Evolutionary conservation across 805 yeast genomes (phyloP).

Genomic region (Helenozyma baotianmanensis): DNA sequence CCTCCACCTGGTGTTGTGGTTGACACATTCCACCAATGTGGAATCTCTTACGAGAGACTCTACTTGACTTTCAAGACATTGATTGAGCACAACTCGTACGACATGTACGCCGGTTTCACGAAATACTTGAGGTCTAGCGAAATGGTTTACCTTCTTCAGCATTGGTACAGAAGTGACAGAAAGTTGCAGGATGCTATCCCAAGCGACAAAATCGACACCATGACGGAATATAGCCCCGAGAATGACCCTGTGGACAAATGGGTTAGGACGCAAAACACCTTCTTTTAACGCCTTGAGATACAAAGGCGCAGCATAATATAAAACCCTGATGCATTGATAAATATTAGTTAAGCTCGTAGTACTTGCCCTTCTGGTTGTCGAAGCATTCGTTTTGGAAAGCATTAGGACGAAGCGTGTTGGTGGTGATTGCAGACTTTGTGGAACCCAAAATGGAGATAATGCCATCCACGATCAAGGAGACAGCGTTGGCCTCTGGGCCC

Average conservation of each 20-base stretch:
- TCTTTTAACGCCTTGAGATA: conserved; percentile 4
- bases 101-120: conserved; percentile 45
- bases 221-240: conserved; percentile 45
- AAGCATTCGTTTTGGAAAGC: conserved; percentile 28
- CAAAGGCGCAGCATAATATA: no score
- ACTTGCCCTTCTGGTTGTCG: conserved; percentile 38
- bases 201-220: conserved; percentile 38
- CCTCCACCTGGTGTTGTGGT: conserved; percentile 53
- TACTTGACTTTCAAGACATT: conserved; percentile 61
- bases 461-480: conserved; percentile 61
- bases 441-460: conserved; percentile 37
- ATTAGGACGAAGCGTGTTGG: conserved; percentile 26
- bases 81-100: conserved; percentile 55
- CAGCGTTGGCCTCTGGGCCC: conserved; percentile 59
- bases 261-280: conserved; percentile 12
- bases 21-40: conserved; percentile 59
- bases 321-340: no score
- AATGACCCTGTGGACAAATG: conserved; percentile 50
- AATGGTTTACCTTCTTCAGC: conserved; percentile 58
- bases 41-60: conserved; percentile 59
- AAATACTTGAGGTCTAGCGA: conserved; percentile 41
- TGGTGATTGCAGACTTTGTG: conserved; percentile 10
- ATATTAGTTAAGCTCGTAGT: conserved; percentile 34
- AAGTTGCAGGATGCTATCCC: conserved; percentile 55
- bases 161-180: conserved; percentile 65